These are phyloP conservation scores for Trametes versicolor DNA, from an alignment of 1,284 basidiomycete species.

Conservation along the genomic window DNA sequence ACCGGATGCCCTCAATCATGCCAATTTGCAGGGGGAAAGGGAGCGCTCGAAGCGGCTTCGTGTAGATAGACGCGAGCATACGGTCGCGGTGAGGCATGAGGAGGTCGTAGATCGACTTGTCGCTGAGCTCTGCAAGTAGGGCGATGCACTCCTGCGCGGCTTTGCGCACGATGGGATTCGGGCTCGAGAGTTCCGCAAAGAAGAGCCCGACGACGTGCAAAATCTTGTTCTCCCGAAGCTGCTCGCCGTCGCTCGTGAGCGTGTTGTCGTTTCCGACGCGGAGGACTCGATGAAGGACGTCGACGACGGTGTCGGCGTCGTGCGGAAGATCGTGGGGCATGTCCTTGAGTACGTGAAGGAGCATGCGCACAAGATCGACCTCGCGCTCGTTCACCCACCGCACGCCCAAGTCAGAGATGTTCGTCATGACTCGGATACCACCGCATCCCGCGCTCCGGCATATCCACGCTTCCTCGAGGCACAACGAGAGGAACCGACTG, in stretches of 20 bases:
- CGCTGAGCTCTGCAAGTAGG: conserved; percentile 81
- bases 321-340: conserved; percentile 91
- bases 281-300: conserved; percentile 84
- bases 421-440: conserved; percentile 84
- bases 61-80: conserved; percentile 91
- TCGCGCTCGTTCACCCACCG: conserved; percentile 92
- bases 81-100: conserved; percentile 89
- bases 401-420: conserved; percentile 75
- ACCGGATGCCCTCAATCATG: conserved; percentile 97
- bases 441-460: conserved; percentile 88
- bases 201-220: conserved; percentile 84
- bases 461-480: conserved; percentile 90
- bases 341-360: conserved; percentile 96
- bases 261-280: conserved; percentile 71
- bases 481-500: conserved; percentile 83
- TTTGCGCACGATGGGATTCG: conserved; percentile 88
- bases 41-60: conserved; percentile 95
- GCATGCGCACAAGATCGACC: conserved; percentile 90
- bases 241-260: conserved; percentile 50
- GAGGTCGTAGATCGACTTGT: conserved; percentile 80
- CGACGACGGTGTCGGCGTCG: conserved; percentile 83
- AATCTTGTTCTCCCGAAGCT: conserved; percentile 61
- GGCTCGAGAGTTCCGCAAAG: conserved; percentile 90
- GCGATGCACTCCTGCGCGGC: conserved; percentile 88
- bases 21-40: conserved; percentile 98